Evolutionary conservation across 108 stramenopile species (phyloP).

Genomic region (Nitzschia sp.): DNA sequence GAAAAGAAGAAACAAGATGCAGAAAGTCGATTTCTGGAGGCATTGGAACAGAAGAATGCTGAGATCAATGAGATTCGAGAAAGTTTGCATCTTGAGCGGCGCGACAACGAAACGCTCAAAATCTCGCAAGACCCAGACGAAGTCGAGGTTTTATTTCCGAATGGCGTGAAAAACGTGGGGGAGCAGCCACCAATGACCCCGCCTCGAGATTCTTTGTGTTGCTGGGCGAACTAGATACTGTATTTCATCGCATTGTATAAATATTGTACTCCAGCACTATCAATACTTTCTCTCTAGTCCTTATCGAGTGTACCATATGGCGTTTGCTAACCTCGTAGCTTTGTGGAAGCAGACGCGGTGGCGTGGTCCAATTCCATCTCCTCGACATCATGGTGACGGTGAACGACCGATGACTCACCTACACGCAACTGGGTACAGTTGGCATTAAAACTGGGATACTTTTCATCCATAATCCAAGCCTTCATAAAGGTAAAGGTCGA

Average conservation of each 20-base stretch:
- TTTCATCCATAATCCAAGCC: constrained; percentile 48
- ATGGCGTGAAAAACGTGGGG: not conserved
- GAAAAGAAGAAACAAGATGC: constrained; percentile 7
- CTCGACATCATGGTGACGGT: too few species aligned
- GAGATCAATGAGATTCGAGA: constrained; percentile 7
- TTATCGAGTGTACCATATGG: too few species aligned
- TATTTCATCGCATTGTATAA: too few species aligned
- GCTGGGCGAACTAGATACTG: not conserved
- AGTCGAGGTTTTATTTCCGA: constrained; percentile 21
- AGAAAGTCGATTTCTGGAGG: not conserved
- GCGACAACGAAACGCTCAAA: not conserved
- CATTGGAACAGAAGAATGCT: not conserved
- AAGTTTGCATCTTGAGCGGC: not conserved
- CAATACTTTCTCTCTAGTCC: too few species aligned
- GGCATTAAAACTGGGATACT: constrained; percentile 46
- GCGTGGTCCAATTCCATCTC: not conserved
- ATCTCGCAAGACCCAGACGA: constrained; percentile 23
- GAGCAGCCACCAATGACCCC: not conserved
- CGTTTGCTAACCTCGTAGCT: not conserved
- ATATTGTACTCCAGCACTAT: too few species aligned
- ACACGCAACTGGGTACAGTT: constrained; percentile 33
- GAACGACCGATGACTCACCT: not conserved
- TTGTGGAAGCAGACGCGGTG: not conserved
- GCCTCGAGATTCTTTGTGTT: not conserved
- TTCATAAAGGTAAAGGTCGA: constrained; percentile 56